phyloP scores from a whole-genome alignment of 176 grass and related monocot genomes.

The Carex littledalei region DNA sequence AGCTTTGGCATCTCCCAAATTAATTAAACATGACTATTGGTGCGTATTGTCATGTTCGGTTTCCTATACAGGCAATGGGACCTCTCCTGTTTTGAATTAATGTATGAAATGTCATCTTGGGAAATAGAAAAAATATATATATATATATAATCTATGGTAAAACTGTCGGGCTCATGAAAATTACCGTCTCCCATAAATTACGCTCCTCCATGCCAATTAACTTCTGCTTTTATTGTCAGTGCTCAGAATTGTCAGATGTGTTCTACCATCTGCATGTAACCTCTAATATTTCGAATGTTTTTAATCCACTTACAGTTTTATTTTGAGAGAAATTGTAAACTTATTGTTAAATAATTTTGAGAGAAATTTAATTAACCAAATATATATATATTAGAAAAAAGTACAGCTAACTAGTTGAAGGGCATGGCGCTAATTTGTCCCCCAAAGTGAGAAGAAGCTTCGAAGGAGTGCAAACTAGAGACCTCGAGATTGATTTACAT shows the following conservation, averaged over 20 bases:
- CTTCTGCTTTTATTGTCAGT: conserved; percentile 3
- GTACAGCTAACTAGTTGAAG: too few relatives aligned
- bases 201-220: conserved; percentile 5
- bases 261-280: conserved; percentile 10
- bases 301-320: conserved; percentile 2
- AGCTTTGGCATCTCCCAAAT: not conserved
- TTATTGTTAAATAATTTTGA: not conserved
- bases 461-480: not conserved
- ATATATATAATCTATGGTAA: not conserved
- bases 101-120: not conserved
- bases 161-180: not conserved
- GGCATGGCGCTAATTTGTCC: too few relatives aligned
- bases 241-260: conserved; percentile 2
- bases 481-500: conserved; percentile 25
- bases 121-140: not conserved
- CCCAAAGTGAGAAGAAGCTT: conserved; percentile 15
- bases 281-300: conserved; percentile 3
- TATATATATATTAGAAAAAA: too few relatives aligned
- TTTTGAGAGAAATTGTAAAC: not conserved
- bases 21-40: not conserved
- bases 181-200: not conserved
- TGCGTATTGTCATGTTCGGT: conserved; percentile 21
- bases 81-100: conserved; percentile 24
- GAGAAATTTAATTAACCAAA: not conserved
- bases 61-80: conserved; percentile 6